Conservation (phyloP, 257 asterid genomes). For the Coffea eugenioides region DNA sequence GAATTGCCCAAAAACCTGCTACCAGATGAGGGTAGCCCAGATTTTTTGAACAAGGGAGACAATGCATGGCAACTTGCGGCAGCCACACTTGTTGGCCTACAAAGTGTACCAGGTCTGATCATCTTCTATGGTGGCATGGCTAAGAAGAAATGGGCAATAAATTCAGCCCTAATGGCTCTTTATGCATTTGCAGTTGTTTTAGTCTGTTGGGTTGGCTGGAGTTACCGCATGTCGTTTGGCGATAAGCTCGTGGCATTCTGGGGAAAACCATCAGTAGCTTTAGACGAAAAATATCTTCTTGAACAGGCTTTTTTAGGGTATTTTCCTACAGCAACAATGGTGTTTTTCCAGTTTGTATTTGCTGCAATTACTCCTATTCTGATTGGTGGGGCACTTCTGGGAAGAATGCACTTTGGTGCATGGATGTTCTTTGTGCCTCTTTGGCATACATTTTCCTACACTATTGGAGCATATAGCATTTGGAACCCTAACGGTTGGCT, state of each 20-base stretch:
- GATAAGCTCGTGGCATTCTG: slow-evolving; percentile 26
- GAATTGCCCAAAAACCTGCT: not conserved
- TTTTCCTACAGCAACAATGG: slow-evolving; percentile 57
- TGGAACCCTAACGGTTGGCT: slow-evolving; percentile 64
- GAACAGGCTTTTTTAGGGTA: slow-evolving; percentile 47
- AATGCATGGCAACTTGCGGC: slow-evolving; percentile 62
- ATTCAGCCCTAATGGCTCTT: slow-evolving; percentile 53
- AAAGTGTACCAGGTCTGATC: slow-evolving; percentile 51
- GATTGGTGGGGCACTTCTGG: slow-evolving; percentile 54
- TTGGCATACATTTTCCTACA: slow-evolving; percentile 59
- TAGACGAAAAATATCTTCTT: slow-evolving; percentile 31
- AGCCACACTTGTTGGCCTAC: slow-evolving; percentile 59
- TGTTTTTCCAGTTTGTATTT: slow-evolving; percentile 53
- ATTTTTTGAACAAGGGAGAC: slow-evolving; percentile 65
- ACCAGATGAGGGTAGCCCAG: slow-evolving; percentile 18
- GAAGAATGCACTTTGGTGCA: slow-evolving; percentile 54
- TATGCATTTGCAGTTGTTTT: slow-evolving; percentile 51
- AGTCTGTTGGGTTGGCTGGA: slow-evolving; percentile 61
- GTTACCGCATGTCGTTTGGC: slow-evolving; percentile 51
- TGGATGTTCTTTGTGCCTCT: slow-evolving; percentile 64
- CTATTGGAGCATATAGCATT: slow-evolving; percentile 53
- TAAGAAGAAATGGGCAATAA: slow-evolving; percentile 53
- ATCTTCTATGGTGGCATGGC: slow-evolving; percentile 53
- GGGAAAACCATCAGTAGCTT: slow-evolving; percentile 44
- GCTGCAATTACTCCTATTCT: slow-evolving; percentile 51